phyloP scores from a whole-genome alignment of 2,329 filamentous ascomycete species.

The Ascocoryne sarcoides region DNA sequence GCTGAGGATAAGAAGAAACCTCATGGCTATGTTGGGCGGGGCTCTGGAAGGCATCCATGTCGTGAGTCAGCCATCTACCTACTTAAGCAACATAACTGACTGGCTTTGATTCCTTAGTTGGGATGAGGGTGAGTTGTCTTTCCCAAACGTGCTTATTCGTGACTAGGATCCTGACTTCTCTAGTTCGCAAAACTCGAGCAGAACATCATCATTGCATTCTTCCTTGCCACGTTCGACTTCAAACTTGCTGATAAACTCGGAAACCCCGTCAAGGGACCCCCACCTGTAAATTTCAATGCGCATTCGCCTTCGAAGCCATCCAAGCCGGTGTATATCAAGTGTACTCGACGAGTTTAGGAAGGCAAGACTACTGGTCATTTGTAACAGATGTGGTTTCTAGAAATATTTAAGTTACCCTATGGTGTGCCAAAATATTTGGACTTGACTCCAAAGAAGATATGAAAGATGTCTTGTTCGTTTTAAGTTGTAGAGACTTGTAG shows the following conservation, averaged over 20 bases:
- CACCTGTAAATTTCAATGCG: constrained; percentile 30
- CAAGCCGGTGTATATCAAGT: constrained; percentile 30
- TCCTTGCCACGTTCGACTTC: constrained; percentile 41
- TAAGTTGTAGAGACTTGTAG: too few species aligned
- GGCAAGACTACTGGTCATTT: too few species aligned
- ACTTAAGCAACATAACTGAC: background rate
- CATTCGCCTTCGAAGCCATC: constrained; percentile 34
- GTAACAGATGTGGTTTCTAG: too few species aligned
- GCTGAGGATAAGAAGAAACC: constrained; percentile 34
- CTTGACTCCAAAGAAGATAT: too few species aligned
- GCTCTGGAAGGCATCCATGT: constrained; percentile 30
- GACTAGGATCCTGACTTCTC: background rate
- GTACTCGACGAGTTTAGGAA: constrained; percentile 16
- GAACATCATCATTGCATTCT: constrained; percentile 40
- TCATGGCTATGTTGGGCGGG: constrained; percentile 13
- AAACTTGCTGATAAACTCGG: constrained; percentile 35
- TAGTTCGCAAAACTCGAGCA: constrained; percentile 45
- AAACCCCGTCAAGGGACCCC: constrained; percentile 23
- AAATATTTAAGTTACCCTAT: too few species aligned
- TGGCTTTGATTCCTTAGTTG: constrained; percentile 16
- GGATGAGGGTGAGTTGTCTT: constrained; percentile 20
- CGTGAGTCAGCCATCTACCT: constrained; percentile 17
- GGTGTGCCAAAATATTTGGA: too few species aligned
- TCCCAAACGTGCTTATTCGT: background rate
- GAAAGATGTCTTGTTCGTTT: too few species aligned